These are phyloP conservation scores for Candida labiduridarum DNA, from an alignment of 1,139 yeast genomes.

Conservation along the genomic window DNA sequence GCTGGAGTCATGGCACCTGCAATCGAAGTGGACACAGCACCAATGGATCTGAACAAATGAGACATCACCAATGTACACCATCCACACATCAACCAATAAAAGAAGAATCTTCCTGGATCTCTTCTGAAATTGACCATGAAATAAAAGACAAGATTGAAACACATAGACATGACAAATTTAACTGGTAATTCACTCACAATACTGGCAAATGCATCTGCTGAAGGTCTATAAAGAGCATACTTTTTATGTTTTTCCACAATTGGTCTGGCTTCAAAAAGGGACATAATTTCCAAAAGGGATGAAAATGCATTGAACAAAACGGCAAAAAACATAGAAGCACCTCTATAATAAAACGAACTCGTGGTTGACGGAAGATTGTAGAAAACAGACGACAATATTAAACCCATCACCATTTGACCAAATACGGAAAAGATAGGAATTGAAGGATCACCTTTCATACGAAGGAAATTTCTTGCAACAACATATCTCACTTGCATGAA, in stretches of 20 bases:
- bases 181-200: conserved; percentile 60
- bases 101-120: conserved; percentile 60
- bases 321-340: conserved; percentile 59
- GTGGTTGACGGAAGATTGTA: conserved; percentile 51
- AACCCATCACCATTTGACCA: conserved; percentile 31
- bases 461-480: conserved; percentile 26
- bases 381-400: conserved; percentile 50
- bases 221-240: conserved; percentile 63
- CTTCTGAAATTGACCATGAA: conserved; percentile 59
- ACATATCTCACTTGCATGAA: conserved; percentile 33
- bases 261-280: conserved; percentile 57
- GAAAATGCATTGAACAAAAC: conserved; percentile 57
- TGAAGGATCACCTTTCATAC: conserved; percentile 32
- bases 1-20: conserved; percentile 64
- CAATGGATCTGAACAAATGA: conserved; percentile 60
- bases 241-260: conserved; percentile 62
- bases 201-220: conserved; percentile 64
- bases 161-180: conserved; percentile 46
- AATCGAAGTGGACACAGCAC: conserved; percentile 55
- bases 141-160: conserved; percentile 51
- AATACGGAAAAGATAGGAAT: conserved; percentile 25
- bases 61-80: conserved; percentile 54
- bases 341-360: conserved; percentile 55
- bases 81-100: conserved; percentile 46
- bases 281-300: conserved; percentile 58